Conservation (phyloP, 2,329 filamentous ascomycete species). For the Albophoma yamanashiensis region DNA sequence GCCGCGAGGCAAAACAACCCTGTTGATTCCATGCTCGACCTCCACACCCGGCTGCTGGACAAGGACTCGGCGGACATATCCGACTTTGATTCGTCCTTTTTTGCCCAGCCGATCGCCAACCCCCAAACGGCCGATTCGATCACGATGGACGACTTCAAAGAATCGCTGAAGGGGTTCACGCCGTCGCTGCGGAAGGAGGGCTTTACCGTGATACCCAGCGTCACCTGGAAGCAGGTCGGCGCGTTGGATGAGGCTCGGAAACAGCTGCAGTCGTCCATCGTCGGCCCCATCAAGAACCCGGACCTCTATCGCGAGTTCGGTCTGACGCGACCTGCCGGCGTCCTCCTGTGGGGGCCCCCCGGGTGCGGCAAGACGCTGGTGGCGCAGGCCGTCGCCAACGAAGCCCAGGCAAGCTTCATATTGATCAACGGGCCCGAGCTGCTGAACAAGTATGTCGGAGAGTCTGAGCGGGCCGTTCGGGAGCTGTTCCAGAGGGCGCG, state of each 20-base stretch:
- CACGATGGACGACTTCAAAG: slow-evolving; percentile 49
- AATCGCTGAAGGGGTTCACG: slow-evolving; percentile 53
- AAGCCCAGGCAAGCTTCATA: slow-evolving; percentile 95
- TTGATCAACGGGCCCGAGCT: slow-evolving; percentile 94
- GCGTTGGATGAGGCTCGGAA: slow-evolving; percentile 70
- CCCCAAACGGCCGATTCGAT: slow-evolving; percentile 4
- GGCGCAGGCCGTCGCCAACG: slow-evolving; percentile 91
- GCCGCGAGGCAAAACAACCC: slow-evolving; percentile 18
- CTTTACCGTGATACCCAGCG: slow-evolving; percentile 87
- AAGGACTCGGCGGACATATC: slow-evolving; percentile 2
- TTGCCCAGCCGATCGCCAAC: not conserved
- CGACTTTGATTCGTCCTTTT: not conserved
- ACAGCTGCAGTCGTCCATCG: slow-evolving; percentile 75
- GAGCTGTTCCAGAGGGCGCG: slow-evolving; percentile 86
- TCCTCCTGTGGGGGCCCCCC: slow-evolving; percentile 91
- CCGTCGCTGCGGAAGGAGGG: slow-evolving; percentile 75
- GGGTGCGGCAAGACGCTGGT: slow-evolving; percentile 95
- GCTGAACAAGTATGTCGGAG: slow-evolving; percentile 95
- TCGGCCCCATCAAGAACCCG: slow-evolving; percentile 78
- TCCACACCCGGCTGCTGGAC: slow-evolving; percentile 2
- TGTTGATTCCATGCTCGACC: slow-evolving; percentile 3
- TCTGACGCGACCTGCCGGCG: slow-evolving; percentile 71
- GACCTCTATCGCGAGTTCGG: slow-evolving; percentile 67
- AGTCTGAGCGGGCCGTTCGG: slow-evolving; percentile 85
- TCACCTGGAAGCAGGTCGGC: slow-evolving; percentile 88